Conservation (phyloP, 2,329 filamentous ascomycete genomes). For the Lecanoromycetidae sp. region DNA sequence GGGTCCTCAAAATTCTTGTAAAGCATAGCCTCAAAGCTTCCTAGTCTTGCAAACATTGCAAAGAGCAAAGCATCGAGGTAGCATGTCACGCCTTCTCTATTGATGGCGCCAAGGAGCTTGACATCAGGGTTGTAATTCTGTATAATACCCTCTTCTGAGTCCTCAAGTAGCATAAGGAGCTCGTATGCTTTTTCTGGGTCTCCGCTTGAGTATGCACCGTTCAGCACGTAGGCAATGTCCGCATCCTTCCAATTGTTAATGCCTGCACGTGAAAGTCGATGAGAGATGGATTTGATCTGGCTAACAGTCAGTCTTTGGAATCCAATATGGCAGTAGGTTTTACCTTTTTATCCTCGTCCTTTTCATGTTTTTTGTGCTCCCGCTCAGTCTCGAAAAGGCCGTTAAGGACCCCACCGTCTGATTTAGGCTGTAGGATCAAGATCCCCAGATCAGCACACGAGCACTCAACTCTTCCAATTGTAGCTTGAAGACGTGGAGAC, state of each 20-base stretch:
- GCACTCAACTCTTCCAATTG: slow-evolving; percentile 8
- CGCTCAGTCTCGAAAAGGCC: slow-evolving; percentile 11
- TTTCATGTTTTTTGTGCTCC: slow-evolving; percentile 2
- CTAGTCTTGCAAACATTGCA: slow-evolving; percentile 84
- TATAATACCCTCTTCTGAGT: slow-evolving; percentile 69
- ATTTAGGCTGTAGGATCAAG: slow-evolving; percentile 17
- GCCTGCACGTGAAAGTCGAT: slow-evolving; percentile 41
- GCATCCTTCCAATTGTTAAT: slow-evolving; percentile 45
- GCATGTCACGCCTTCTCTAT: slow-evolving; percentile 79
- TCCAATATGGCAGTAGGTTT: neutral
- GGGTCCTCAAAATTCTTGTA: slow-evolving; percentile 67
- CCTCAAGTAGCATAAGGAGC: slow-evolving; percentile 64
- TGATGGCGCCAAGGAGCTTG: slow-evolving; percentile 71
- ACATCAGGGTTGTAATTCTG: slow-evolving; percentile 59
- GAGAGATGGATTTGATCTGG: slow-evolving; percentile 12
- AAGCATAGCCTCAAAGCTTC: slow-evolving; percentile 86
- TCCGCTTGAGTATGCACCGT: slow-evolving; percentile 52
- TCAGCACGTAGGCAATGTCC: slow-evolving; percentile 51
- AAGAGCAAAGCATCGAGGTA: slow-evolving; percentile 86
- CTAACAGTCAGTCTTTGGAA: neutral
- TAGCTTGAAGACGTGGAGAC: slow-evolving; percentile 14
- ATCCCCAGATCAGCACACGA: slow-evolving; percentile 15
- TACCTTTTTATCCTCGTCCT: slow-evolving; percentile 17
- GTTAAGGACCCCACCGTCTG: slow-evolving; percentile 8
- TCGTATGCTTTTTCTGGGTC: slow-evolving; percentile 64